phyloP scores from a whole-genome alignment of 2,329 filamentous ascomycete genomes.

The Ascochyta pisi region DNA sequence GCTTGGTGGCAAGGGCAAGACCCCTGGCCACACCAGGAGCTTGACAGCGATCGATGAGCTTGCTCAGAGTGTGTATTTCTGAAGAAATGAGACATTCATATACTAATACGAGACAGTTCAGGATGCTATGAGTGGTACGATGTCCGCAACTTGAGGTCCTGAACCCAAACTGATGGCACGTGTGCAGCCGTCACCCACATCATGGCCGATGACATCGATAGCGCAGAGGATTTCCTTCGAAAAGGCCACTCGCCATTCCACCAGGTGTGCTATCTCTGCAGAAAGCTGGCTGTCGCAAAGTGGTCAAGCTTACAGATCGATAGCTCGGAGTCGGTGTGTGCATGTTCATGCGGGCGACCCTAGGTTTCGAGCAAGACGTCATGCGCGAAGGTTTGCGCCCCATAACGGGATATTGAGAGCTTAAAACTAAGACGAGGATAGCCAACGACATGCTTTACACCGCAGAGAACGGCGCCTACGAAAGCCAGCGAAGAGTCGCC shows the following conservation, averaged over 20 bases:
- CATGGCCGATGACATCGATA: conserved; percentile 89
- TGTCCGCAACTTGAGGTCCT: conserved; percentile 5
- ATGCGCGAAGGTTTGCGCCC: conserved; percentile 71
- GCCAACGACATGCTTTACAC: conserved; percentile 74
- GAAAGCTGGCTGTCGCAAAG: neutral
- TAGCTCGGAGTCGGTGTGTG: conserved; percentile 81
- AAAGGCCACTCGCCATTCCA: conserved; percentile 86
- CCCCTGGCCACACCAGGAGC: conserved; percentile 58
- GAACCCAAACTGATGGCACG: conserved; percentile 33
- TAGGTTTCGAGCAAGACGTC: conserved; percentile 90
- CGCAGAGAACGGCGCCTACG: conserved; percentile 77
- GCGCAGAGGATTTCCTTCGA: conserved; percentile 75
- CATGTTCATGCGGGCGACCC: conserved; percentile 81
- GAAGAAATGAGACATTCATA: neutral
- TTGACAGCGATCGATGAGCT: conserved; percentile 65
- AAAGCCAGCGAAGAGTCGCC: conserved; percentile 77
- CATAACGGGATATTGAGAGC: neutral
- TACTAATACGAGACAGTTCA: conserved; percentile 44
- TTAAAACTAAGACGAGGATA: conserved; percentile 33
- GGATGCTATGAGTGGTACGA: conserved; percentile 56
- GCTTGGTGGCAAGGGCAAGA: conserved; percentile 46
- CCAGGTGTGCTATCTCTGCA: conserved; percentile 55
- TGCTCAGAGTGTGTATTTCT: conserved; percentile 56
- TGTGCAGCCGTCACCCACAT: conserved; percentile 70
- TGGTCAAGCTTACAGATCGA: conserved; percentile 27